Percentiles rank a stretch among this genome's conserved stretches.
Evolutionary conservation across 345 rosid species (phyloP).

Genomic region (Psidium guajava): DNA sequence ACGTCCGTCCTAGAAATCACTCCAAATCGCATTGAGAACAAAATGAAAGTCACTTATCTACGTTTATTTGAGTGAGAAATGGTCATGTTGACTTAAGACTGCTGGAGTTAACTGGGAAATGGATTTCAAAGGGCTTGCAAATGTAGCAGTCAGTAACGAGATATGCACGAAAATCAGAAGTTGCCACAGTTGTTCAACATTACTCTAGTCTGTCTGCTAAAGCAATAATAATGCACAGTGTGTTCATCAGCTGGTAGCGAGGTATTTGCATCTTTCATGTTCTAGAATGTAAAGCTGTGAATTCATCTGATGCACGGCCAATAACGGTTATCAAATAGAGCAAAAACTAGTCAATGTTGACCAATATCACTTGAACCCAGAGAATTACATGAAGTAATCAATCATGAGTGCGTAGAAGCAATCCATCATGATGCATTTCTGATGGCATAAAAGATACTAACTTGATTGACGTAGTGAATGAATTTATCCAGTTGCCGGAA

Average conservation of each 20-base stretch:
- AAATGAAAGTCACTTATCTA: background rate
- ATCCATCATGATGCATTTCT: background rate
- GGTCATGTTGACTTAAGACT: background rate
- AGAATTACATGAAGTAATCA: background rate
- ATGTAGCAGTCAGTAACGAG: background rate
- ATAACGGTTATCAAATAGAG: background rate
- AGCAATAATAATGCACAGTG: background rate
- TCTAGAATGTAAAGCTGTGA: background rate
- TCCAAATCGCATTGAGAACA: background rate
- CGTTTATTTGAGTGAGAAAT: background rate
- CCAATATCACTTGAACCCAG: background rate
- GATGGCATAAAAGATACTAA: constrained; percentile 22
- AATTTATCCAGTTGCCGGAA: constrained; percentile 90
- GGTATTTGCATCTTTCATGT: background rate
- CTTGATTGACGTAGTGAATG: constrained; percentile 84
- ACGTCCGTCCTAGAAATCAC: constrained; percentile 68
- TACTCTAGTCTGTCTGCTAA: background rate
- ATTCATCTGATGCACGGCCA: background rate
- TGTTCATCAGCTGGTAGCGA: background rate
- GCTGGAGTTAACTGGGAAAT: background rate
- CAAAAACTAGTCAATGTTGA: background rate
- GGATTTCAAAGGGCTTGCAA: background rate
- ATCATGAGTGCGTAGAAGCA: background rate
- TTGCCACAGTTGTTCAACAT: background rate
- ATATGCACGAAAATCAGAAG: background rate